Evolutionary conservation across 2,329 filamentous ascomycete species (phyloP), one percentile per base, ranked within the genome.

Genomic region (Ophiognomonia clavigignenti-juglandacearum): DNA sequence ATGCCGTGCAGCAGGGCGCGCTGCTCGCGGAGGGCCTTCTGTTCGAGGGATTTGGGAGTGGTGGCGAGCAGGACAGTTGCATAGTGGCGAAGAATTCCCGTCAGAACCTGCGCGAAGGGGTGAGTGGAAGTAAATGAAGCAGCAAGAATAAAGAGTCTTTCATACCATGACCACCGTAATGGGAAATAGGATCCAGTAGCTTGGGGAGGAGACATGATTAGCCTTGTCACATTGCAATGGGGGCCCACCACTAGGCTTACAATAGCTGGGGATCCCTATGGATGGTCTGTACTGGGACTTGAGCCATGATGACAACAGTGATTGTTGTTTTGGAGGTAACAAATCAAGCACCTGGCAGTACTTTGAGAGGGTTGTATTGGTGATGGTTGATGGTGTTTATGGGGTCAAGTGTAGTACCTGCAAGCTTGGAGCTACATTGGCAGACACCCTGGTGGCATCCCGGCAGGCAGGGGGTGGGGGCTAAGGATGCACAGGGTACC

Each of bases 181-280:
- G 53, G 93, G 93, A 54, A 96, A 85, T 51, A 98, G 78, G 69
- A 98, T 98, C 93, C 93, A 98, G 77, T 96, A 97, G 73, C 93
- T 98, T 61, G 45, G 23, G 18, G 18, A 42, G 34, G 4, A 37
- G 44, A n/a, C n/a, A n/a, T n/a, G n/a, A n/a, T 57, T 32, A 57
- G 53, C 51, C 53, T 36, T 6, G 13, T n/a, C 23, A 19, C 55
- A 40, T 36, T 29, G 18, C 32, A 45, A 36, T 9, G 2, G 7
- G 6, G 38, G 23, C 22, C 6, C 8, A 20, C 32, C 19, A 13
- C 29, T 22, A 47, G 57, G 44, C 88, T 64, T 74, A 97, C 93
- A 98, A 96, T 56, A 98, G 77, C 71, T 96, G 91, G 62, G 93
- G 92, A 86, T 98, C 95, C 80, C 93, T 73, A 73, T 95, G 87